These are phyloP conservation scores for Adansonia madagascariensis DNA, from an alignment of 441 rosid genomes.

Conservation along the genomic window DNA sequence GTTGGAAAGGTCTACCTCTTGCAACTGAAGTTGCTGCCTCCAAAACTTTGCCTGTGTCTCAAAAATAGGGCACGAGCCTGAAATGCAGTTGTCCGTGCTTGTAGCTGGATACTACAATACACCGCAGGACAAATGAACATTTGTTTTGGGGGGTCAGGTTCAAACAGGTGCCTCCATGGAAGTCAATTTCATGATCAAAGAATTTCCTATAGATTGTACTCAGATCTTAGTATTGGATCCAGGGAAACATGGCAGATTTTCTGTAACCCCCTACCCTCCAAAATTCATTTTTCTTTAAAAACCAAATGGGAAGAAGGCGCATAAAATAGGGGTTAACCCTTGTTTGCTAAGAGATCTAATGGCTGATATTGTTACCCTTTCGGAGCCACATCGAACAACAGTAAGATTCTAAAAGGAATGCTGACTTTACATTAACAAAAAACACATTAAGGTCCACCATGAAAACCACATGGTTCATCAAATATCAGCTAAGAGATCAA, in stretches of 20 bases:
- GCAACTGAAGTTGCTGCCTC: neutral
- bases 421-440: neutral
- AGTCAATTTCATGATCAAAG: neutral
- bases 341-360: neutral
- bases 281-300: neutral
- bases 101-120: neutral
- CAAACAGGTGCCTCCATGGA: conserved; percentile 13
- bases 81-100: neutral
- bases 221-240: neutral
- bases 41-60: neutral
- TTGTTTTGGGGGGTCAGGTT: neutral
- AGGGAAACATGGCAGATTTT: neutral
- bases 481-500: conserved; percentile 15
- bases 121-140: neutral
- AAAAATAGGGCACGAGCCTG: too few relatives aligned
- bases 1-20: neutral
- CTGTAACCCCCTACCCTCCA: neutral
- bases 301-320: neutral
- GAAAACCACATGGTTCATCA: conserved; percentile 13
- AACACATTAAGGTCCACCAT: conserved; percentile 5
- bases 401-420: conserved; percentile 11
- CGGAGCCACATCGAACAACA: neutral
- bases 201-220: neutral
- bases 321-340: conserved; percentile 8
- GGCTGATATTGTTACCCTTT: neutral